Conservation (phyloP, 768 basidiomycete species). For the Pleurotus giganteus region DNA sequence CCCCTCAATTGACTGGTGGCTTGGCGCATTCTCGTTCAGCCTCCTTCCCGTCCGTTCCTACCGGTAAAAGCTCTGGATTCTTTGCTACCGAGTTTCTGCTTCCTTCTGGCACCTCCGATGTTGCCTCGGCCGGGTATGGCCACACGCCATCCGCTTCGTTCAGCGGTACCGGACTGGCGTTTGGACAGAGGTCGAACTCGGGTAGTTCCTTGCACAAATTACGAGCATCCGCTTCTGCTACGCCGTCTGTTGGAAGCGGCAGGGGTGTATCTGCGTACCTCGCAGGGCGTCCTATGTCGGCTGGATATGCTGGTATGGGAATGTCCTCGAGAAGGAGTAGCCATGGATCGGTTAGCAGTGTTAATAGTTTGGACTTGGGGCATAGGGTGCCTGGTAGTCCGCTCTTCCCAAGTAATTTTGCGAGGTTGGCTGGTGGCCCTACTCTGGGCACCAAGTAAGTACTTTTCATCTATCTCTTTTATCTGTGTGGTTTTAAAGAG, state of each 20-base stretch:
- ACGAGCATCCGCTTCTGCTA: conserved; percentile 6
- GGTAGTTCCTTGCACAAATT: not conserved
- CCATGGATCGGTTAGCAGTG: conserved; percentile 16
- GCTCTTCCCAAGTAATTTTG: conserved; percentile 81
- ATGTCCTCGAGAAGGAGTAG: conserved; percentile 22
- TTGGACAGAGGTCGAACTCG: conserved; percentile 5
- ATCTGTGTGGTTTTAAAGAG: not conserved
- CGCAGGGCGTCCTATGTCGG: not conserved
- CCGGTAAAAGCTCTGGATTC: not conserved
- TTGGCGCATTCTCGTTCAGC: not conserved
- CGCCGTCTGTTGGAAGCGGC: not conserved
- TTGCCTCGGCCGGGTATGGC: too few species aligned
- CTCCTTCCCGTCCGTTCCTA: not conserved
- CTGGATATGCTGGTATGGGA: not conserved
- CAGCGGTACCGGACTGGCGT: not conserved
- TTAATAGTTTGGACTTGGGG: conserved; percentile 27
- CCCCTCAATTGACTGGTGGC: not conserved
- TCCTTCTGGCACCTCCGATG: not conserved
- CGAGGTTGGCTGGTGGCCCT: conserved; percentile 61
- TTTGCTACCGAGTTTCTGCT: not conserved
- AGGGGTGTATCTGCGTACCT: not conserved
- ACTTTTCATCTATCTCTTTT: not conserved
- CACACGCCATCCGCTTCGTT: not conserved
- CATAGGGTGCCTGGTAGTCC: conserved; percentile 74
- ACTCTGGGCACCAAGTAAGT: conserved; percentile 53